Evolutionary conservation across 2,329 filamentous ascomycete species (phyloP), one percentile per base, ranked within the genome.

Genomic region (Trichophyton mentagrophytes): DNA sequence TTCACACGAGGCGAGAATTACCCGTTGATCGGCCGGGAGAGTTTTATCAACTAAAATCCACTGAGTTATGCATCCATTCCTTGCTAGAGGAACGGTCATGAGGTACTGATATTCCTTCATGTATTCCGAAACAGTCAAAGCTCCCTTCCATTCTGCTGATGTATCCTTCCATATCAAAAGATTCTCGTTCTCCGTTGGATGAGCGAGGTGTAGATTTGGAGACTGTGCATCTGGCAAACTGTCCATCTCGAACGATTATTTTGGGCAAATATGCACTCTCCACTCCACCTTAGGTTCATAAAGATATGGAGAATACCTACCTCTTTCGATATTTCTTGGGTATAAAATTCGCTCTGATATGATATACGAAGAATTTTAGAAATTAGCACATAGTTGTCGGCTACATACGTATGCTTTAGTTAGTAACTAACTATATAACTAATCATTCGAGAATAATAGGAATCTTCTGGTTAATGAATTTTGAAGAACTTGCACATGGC

Each of bases 1-100:
- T 72, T 88, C 85, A 69, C 84, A 87, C 30, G 81, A 82, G 2
- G 83, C 82, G 22, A 86, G 78, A 30, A 88, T 75, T 3, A 78
- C 80, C 27, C 82, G 78, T 17, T 72, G 65, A 27, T 76, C 70
- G 0, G 76, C 73, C 1, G 71, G 63, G 56, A 71, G 62, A 44
- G 67, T 60, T 58, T 67, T 65, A 61, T 82, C 76, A 3, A 84
- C 85, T 33, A 88, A 78, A 60, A 88, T 80, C 85, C 85, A 88
- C 65, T 80, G 77, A 11, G 79, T 79, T 63, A 87, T 75, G 44
- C 85, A 84, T 44, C 80, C 81, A 64, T 84, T 72, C 57, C 76
- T 76, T 13, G 83, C 78, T 17, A 88, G 75, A 5, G 84, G 80
- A 0, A 83, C 78, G 1, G 78, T 80, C 8, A 78, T 77, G 8